Evolutionary conservation across 306 rosid species (phyloP).

Genomic region (Rosa rugosa): DNA sequence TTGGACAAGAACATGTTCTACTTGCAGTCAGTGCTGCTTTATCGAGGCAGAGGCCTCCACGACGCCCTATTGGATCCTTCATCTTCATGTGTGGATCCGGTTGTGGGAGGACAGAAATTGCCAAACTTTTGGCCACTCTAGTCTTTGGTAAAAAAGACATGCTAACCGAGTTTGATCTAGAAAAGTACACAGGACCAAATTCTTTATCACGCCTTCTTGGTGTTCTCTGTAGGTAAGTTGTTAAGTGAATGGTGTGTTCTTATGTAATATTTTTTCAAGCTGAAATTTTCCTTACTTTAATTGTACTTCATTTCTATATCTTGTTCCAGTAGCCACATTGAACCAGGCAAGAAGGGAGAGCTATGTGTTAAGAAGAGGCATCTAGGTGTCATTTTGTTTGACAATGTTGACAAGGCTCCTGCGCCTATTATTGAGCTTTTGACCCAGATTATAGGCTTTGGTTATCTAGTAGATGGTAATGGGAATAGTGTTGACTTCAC

Average conservation of each 20-base stretch:
- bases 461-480: slow-evolving; percentile 21
- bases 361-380: slow-evolving; percentile 21
- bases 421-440: slow-evolving; percentile 4
- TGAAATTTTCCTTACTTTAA: neutral
- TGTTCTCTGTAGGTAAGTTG: slow-evolving; percentile 16
- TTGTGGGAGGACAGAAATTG: slow-evolving; percentile 25
- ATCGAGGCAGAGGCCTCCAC: slow-evolving; percentile 21
- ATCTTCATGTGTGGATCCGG: slow-evolving; percentile 26
- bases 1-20: slow-evolving; percentile 24
- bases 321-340: slow-evolving; percentile 15
- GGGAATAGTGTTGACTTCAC: slow-evolving; percentile 19
- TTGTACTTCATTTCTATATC: neutral
- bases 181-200: slow-evolving; percentile 16
- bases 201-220: slow-evolving; percentile 8
- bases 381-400: slow-evolving; percentile 27
- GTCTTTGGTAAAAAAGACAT: slow-evolving; percentile 21
- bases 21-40: slow-evolving; percentile 22
- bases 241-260: neutral
- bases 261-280: neutral
- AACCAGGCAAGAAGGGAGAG: slow-evolving; percentile 19
- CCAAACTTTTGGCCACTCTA: slow-evolving; percentile 17
- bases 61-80: slow-evolving; percentile 28
- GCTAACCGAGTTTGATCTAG: slow-evolving; percentile 22
- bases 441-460: slow-evolving; percentile 18
- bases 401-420: slow-evolving; percentile 25